Evolutionary conservation across 129 eudicot genomes (phyloP), one percentile per base, ranked within the genome.

Genomic region (Centrapalus pauciflorus): DNA sequence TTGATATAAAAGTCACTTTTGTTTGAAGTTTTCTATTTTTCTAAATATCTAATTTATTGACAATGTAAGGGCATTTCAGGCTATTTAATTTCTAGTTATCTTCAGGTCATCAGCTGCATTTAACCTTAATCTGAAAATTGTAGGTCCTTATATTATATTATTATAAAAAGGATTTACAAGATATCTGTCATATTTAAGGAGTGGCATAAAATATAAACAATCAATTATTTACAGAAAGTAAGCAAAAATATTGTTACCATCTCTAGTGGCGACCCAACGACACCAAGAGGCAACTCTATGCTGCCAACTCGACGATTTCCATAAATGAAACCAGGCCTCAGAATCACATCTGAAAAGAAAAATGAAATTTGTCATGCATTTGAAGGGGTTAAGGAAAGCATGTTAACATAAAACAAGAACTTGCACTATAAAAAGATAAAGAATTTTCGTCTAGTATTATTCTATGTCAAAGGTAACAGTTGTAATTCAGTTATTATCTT

Each of bases 251-350:
- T 4, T 32, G n/a, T 32, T 80, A 92, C 98, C 95, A 77, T 85
- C 81, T 92, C 96, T 55, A 92, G 46, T 14, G 98, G 98, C 41
- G 89, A 77, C 54, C 98, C 98, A 55, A 92, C 74, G 12, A 81
- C 84, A 55, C 95, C 95, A 14, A 88, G 79, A 46, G 98, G 98
- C 37, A 92, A 48, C 74, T 92, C 90, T 82, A 88, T 70, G 76
- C 84, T 85, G 43, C 98, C 98, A 59, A 92, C 86, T 23, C 77
- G 95, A 10, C 98, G 91, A 61, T 87, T 92, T 67, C 98, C 98
- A 66, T 92, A 79, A 23, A 92, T 92, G 74, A 92, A 92, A 1
- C 98, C 98, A 55, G 98, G 98, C 72, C 98, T 85, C 77, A 92
- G 62, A 40, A 88, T 92, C 52, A 83, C 95, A 72, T 95, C 98